Conservation (phyloP, 1,284 basidiomycete genomes). For the Sanghuangporus baumii region DNA sequence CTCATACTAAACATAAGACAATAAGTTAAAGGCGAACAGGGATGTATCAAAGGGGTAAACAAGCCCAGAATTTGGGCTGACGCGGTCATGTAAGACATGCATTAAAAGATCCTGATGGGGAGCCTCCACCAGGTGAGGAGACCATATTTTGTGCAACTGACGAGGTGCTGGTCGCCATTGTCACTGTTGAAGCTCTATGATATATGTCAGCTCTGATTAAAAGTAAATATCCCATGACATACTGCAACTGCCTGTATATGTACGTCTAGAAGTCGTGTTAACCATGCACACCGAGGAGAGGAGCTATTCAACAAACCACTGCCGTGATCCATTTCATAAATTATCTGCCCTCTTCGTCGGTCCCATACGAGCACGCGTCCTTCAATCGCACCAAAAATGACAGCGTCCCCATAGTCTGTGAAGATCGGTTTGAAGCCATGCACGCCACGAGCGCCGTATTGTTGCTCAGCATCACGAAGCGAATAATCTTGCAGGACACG, state of each 20-base stretch:
- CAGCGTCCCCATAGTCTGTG: constrained; percentile 40
- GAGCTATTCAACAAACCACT: neutral
- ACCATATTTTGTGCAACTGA: constrained; percentile 8
- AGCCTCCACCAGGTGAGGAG: constrained; percentile 9
- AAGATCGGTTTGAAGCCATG: constrained; percentile 46
- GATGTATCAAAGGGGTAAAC: neutral
- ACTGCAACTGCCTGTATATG: neutral
- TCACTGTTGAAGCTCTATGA: constrained; percentile 5
- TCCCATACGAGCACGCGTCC: constrained; percentile 58
- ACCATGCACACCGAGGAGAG: neutral
- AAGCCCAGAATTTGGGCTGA: neutral
- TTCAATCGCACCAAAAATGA: constrained; percentile 49
- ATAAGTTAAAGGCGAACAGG: neutral
- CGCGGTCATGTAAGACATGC: neutral
- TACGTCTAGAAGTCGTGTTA: neutral
- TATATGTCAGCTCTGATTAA: neutral
- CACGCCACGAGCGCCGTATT: constrained; percentile 22
- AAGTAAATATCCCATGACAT: neutral
- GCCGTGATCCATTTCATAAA: constrained; percentile 52
- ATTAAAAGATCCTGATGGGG: constrained; percentile 1
- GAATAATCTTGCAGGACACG: constrained; percentile 48
- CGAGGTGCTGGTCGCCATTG: neutral
- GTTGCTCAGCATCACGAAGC: constrained; percentile 31
- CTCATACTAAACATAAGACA: neutral
- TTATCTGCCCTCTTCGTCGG: constrained; percentile 39